Conservation (phyloP, 2,329 filamentous ascomycete genomes). For the Fusarium anguioides region DNA sequence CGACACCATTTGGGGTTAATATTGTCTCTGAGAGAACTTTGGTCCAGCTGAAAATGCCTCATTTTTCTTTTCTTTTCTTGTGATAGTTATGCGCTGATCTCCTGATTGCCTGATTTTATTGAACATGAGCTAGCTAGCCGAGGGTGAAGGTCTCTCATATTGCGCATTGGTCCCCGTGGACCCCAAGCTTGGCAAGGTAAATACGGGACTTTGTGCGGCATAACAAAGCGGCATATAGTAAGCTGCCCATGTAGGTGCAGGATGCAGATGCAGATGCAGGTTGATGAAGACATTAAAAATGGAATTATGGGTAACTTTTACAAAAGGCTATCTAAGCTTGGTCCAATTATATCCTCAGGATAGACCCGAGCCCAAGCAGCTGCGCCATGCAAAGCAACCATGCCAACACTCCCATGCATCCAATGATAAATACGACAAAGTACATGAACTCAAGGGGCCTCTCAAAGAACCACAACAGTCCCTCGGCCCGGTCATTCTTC, state of each 20-base stretch:
- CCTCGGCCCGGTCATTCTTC: slow-evolving; percentile 23
- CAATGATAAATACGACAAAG: slow-evolving; percentile 39
- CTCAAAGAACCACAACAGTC: slow-evolving; percentile 25
- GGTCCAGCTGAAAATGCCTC: not conserved
- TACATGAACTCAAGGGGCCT: slow-evolving; percentile 45
- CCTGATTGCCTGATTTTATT: not conserved
- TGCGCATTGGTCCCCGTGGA: too few species aligned
- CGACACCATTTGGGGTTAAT: not conserved
- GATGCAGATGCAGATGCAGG: too few species aligned
- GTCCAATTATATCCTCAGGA: too few species aligned
- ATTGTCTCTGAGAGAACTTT: not conserved
- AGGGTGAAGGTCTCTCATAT: too few species aligned
- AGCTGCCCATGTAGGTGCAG: not conserved
- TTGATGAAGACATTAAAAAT: too few species aligned
- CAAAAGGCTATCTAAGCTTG: not conserved
- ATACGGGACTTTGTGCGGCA: not conserved
- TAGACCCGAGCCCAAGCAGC: not conserved
- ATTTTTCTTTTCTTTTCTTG: too few species aligned
- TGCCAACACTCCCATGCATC: not conserved
- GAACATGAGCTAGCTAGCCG: too few species aligned
- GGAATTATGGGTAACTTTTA: not conserved
- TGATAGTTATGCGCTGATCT: not conserved
- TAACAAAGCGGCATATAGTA: not conserved
- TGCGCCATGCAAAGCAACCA: slow-evolving; percentile 1
- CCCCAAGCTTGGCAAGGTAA: not conserved